A percentile compares a stretch with the other conserved stretches of the same genome.
phyloP scores from a whole-genome alignment of 1,284 basidiomycete species.

The Bjerkandera adusta region DNA sequence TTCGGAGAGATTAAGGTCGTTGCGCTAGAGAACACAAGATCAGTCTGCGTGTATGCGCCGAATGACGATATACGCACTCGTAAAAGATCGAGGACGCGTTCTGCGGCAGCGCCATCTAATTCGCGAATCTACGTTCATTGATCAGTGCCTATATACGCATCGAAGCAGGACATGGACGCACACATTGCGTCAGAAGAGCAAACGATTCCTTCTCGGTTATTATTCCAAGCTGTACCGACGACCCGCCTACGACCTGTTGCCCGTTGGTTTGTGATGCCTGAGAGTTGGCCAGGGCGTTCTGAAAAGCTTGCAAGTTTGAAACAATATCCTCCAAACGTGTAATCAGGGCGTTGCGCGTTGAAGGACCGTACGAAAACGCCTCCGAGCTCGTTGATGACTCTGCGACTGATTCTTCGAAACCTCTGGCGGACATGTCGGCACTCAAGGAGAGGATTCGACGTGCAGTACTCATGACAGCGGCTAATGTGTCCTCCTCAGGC shows the following conservation, averaged over 20 bases:
- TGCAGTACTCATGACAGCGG: not conserved
- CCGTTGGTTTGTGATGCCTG: not conserved
- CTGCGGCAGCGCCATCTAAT: conserved; percentile 33
- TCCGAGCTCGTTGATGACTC: not conserved
- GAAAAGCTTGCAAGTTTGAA: not conserved
- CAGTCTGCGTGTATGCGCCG: too few species aligned
- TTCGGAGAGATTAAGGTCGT: conserved; percentile 37
- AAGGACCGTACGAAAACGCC: not conserved
- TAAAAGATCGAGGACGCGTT: conserved; percentile 41
- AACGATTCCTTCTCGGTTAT: conserved; percentile 50
- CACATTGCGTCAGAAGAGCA: conserved; percentile 40
- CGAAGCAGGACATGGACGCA: conserved; percentile 19
- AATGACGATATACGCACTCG: conserved; percentile 52
- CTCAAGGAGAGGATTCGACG: conserved; percentile 3
- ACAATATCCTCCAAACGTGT: not conserved
- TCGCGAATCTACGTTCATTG: conserved; percentile 30
- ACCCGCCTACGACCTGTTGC: not conserved
- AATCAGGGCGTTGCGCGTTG: not conserved
- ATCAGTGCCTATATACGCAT: not conserved
- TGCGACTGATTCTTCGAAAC: too few species aligned
- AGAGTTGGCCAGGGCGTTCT: conserved; percentile 9
- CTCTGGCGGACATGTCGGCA: not conserved
- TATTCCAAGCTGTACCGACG: conserved; percentile 20
- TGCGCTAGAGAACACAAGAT: conserved; percentile 30
- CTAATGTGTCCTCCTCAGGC: conserved; percentile 2